Percentiles rank a stretch among this genome's conserved stretches.
Evolutionary conservation across 805 yeast species (phyloP).

Genomic region (Millerozyma acaciae): DNA sequence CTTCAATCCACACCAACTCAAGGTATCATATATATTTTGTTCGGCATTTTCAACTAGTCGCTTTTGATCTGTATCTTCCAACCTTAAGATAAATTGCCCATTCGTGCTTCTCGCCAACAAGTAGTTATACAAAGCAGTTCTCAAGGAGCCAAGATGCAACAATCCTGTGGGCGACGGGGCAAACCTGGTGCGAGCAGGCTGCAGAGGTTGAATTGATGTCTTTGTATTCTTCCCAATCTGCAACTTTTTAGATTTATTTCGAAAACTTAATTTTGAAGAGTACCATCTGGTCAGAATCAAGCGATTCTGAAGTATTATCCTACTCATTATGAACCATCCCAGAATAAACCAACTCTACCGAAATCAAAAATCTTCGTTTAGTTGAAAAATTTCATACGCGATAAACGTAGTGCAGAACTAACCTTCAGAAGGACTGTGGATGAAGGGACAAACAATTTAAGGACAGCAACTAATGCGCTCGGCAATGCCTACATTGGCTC

Average conservation of each 20-base stretch:
- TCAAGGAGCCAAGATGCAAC: constrained; percentile 86
- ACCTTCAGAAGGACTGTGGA: too few species aligned
- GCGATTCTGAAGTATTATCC: too few species aligned
- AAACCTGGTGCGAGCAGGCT: constrained; percentile 80
- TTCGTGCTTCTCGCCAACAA: constrained; percentile 72
- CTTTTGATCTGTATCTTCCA: constrained; percentile 91
- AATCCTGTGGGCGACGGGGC: constrained; percentile 99
- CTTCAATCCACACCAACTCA: constrained; percentile 70
- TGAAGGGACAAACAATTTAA: too few species aligned
- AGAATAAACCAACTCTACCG: too few species aligned
- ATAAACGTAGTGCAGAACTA: too few species aligned
- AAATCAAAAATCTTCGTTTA: too few species aligned
- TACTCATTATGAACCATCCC: too few species aligned
- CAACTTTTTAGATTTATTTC: constrained; percentile 1
- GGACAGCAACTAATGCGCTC: too few species aligned
- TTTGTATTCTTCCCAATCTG: neutral
- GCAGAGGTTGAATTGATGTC: constrained; percentile 33
- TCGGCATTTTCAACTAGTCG: constrained; percentile 82
- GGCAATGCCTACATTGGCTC: too few species aligned
- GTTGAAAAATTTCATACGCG: too few species aligned
- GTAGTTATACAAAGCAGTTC: constrained; percentile 92
- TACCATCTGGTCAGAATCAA: constrained; percentile 3
- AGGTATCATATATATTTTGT: constrained; percentile 65
- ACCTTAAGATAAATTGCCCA: constrained; percentile 75
- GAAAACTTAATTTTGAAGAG: constrained; percentile 6